Evolutionary conservation across 345 rosid genomes (phyloP).

Genomic region (Eucalyptus pauciflora): DNA sequence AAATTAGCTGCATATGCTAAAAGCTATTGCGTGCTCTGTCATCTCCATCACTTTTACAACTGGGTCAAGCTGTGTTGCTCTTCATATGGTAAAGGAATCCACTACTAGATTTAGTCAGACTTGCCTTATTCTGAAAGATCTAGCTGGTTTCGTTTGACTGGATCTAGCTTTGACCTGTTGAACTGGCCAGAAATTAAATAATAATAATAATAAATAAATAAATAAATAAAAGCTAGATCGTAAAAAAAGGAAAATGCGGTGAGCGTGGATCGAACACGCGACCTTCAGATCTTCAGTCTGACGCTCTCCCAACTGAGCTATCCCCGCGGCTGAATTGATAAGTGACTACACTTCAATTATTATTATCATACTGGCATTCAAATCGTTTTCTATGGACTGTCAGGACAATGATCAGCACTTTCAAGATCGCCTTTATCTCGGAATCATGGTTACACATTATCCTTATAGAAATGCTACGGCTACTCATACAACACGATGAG

Average conservation of each 20-base stretch:
- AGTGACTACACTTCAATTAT: fast-evolving
- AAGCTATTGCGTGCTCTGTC: background rate
- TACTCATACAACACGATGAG: background rate
- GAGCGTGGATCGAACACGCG: slow-evolving; percentile 97
- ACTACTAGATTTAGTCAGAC: background rate
- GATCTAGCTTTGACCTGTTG: background rate
- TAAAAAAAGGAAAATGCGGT: slow-evolving; percentile 25
- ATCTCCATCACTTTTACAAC: background rate
- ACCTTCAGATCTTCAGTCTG: slow-evolving; percentile 99
- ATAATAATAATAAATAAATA: background rate
- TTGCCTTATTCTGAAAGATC: background rate
- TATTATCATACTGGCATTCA: too few species aligned
- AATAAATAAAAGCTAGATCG: background rate
- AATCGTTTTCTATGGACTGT: background rate
- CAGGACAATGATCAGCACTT: background rate
- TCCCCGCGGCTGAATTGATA: slow-evolving; percentile 13
- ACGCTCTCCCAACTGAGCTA: slow-evolving; percentile 99
- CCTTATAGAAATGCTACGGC: background rate
- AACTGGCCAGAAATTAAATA: background rate
- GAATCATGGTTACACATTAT: background rate
- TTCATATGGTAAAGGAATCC: background rate
- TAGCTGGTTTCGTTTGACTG: background rate
- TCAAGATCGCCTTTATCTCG: background rate
- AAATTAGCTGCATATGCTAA: background rate
- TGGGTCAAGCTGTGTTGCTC: background rate